Conservation (phyloP, 768 basidiomycete genomes). For the Lactarius tabidus region DNA sequence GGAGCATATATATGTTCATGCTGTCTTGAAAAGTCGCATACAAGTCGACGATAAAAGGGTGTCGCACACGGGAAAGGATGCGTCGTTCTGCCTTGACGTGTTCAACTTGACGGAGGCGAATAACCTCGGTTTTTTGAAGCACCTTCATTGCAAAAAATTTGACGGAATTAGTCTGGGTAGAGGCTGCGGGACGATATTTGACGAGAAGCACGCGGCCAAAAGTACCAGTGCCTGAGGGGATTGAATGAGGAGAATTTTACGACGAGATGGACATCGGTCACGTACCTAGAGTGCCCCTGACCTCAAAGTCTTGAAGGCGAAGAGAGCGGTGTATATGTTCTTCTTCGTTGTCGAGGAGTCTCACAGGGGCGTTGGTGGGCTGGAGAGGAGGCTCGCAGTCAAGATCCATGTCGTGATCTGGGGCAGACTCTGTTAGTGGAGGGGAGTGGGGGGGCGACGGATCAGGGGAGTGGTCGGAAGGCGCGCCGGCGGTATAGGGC, state of each 20-base stretch:
- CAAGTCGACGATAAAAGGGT: slow-evolving; percentile 96
- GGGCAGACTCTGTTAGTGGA: slow-evolving; percentile 7
- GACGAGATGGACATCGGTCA: slow-evolving; percentile 2
- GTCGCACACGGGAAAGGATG: slow-evolving; percentile 86
- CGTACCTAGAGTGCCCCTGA: slow-evolving; percentile 71
- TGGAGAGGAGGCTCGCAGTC: slow-evolving; percentile 23
- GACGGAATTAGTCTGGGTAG: slow-evolving; percentile 45
- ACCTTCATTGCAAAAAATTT: slow-evolving; percentile 86
- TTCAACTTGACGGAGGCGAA: slow-evolving; percentile 90
- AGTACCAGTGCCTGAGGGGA: slow-evolving; percentile 78
- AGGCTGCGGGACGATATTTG: slow-evolving; percentile 53
- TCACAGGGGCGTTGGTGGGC: slow-evolving; percentile 40
- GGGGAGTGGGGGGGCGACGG: slow-evolving; percentile 16
- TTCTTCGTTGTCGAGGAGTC: slow-evolving; percentile 66
- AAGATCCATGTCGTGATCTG: slow-evolving; percentile 21
- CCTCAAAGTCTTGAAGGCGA: slow-evolving; percentile 74
- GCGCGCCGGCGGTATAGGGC: background rate
- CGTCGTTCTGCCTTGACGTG: slow-evolving; percentile 96
- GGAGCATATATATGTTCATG: slow-evolving; percentile 96
- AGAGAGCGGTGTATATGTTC: slow-evolving; percentile 58
- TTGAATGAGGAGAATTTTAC: background rate
- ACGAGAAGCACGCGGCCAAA: slow-evolving; percentile 93
- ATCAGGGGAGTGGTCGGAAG: slow-evolving; percentile 10
- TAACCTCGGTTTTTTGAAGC: slow-evolving; percentile 79
- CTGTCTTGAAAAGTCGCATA: slow-evolving; percentile 95